These are phyloP conservation scores for Mycena belliarum DNA, from an alignment of 768 basidiomycete species.

Conservation along the genomic window DNA sequence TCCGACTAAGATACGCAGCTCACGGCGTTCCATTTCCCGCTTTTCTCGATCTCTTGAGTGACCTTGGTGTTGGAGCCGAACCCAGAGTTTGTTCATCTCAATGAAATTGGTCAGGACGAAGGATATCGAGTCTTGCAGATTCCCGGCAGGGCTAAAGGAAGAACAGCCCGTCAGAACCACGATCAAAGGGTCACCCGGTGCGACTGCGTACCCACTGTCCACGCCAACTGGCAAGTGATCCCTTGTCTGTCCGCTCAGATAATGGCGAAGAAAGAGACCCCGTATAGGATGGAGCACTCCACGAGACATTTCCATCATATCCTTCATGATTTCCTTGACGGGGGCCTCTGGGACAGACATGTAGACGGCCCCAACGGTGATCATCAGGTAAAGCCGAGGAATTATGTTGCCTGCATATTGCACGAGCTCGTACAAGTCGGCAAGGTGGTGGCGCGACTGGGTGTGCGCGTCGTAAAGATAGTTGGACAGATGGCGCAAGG, in stretches of 20 bases:
- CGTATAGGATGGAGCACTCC: constrained; percentile 97
- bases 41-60: constrained; percentile 97
- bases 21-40: constrained; percentile 93
- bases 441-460: constrained; percentile 89
- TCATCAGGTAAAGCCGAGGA: constrained; percentile 95
- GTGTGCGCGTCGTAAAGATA: constrained; percentile 97
- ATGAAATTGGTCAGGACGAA: constrained; percentile 99
- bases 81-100: constrained; percentile 99
- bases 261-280: constrained; percentile 93
- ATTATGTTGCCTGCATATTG: constrained; percentile 98
- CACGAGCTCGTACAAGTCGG: constrained; percentile 98
- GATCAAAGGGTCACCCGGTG: neutral
- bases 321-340: constrained; percentile 99
- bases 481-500: constrained; percentile 90
- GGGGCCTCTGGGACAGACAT: constrained; percentile 98
- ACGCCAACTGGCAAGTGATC: constrained; percentile 91
- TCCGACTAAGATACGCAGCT: constrained; percentile 93
- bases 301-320: constrained; percentile 99
- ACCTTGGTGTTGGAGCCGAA: constrained; percentile 95
- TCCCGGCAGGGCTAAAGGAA: constrained; percentile 72
- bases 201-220: constrained; percentile 69
- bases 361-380: constrained; percentile 98
- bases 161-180: neutral
- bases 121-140: constrained; percentile 91
- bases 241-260: constrained; percentile 94